Conservation (phyloP, 805 yeast genomes). For the Ogataea methylovora region DNA sequence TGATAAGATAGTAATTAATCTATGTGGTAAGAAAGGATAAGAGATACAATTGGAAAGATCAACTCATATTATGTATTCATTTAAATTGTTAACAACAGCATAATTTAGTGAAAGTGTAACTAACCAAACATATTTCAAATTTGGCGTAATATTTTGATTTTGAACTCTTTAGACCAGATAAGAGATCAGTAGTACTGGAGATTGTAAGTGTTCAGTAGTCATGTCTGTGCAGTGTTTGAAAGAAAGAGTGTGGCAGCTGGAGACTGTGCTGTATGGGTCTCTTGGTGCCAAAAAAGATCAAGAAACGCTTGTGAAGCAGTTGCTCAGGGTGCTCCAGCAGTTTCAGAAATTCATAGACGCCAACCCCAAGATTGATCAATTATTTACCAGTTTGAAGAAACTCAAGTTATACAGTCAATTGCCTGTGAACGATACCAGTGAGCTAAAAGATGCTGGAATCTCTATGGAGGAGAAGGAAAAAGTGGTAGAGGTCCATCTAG, state of each 20-base stretch:
- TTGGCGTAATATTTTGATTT: no score
- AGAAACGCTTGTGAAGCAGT: constrained; percentile 2
- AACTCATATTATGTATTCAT: no score
- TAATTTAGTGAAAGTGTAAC: no score
- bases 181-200: no score
- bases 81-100: no score
- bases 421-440: background rate
- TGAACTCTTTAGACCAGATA: no score
- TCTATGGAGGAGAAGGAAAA: constrained; percentile 6
- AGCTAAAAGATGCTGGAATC: constrained; percentile 1
- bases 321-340: constrained; percentile 1
- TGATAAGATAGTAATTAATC: no score
- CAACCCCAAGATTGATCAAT: constrained; percentile 4
- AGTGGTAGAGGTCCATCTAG: constrained; percentile 8
- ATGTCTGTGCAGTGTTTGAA: no score
- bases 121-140: no score
- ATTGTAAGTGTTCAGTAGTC: no score
- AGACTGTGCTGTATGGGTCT: constrained; percentile 6
- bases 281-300: constrained; percentile 1
- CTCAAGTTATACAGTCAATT: constrained; percentile 6
- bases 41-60: no score
- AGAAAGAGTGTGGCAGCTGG: constrained; percentile 10
- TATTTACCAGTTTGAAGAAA: constrained; percentile 3
- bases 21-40: no score
- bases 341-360: constrained; percentile 3